Base-by-base conservation (phyloP, 1,284 basidiomycete genomes). In the Melampsora abietis-canadensis region DNA sequence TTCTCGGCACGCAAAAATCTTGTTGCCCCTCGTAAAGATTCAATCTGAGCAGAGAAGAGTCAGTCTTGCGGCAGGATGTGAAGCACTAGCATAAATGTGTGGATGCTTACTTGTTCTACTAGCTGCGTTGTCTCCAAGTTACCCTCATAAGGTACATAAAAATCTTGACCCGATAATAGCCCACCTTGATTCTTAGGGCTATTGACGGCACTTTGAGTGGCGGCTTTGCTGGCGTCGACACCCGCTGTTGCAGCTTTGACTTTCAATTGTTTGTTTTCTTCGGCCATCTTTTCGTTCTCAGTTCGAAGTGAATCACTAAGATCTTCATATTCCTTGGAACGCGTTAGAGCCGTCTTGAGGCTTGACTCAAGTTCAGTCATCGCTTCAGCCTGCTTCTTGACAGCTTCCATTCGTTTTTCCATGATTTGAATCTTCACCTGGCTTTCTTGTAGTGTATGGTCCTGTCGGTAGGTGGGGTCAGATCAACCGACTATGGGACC, bases 371-470 rank as follows among this genome's bases (percentile, higher is more conserved):
- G 86, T 76, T 92, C 90, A 21, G 85, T 83, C 70, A 97, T 90
- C 27, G 87, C 84, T 76, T 98, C 94, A 1, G 89, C 88, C 82
- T 86, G 90, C 81, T 90, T 92, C 85, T 92, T 94, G 76, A 89
- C 89, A 0, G 88, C 87, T 80, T 98, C 94, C 84, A 95, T 89
- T 63, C 93, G 88, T 66, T 92, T 88, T 80, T 95, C 92, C 86
- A 98, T 90, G 8, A 95, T 87, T 82, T 97, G 92, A 73, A 97
- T 91, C 85, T 94, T 98, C 76, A 98, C 92, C 5, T 85, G 84
- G 6, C 88, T 85, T 81, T 98, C 96, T 82, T 98, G 92, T 66
- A 94, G 87, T 47, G 83, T 87, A 84, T 96, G 92, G 77, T 98
- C 95, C 83, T 92, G 88, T n/a, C 61, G 62, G 7, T 15, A 24